Conservation (phyloP, 495 filamentous ascomycete species). For the Xylaria intraflava region DNA sequence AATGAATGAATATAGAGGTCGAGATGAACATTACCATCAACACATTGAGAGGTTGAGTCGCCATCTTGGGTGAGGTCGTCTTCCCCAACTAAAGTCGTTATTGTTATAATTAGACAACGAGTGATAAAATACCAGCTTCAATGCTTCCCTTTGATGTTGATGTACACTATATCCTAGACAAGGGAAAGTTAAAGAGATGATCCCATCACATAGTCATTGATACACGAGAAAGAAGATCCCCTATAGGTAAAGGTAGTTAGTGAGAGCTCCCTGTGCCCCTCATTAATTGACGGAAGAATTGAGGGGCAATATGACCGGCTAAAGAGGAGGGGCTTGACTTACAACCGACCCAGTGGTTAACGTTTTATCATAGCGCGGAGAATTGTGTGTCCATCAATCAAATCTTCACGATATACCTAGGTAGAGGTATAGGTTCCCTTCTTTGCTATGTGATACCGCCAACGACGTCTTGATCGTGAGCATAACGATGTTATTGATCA, state of each 20-base stretch:
- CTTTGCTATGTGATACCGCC: too few species aligned
- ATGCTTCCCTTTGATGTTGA: background rate
- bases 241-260: background rate
- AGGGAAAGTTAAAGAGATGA: too few species aligned
- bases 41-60: constrained; percentile 61
- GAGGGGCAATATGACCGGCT: constrained; percentile 25
- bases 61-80: constrained; percentile 43
- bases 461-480: too few species aligned
- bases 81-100: background rate
- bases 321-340: background rate
- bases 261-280: background rate
- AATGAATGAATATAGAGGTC: background rate
- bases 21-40: constrained; percentile 60
- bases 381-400: constrained; percentile 13
- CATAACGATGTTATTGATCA: too few species aligned
- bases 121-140: background rate
- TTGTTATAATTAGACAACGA: background rate
- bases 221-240: background rate
- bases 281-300: constrained; percentile 27
- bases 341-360: background rate
- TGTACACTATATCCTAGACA: background rate
- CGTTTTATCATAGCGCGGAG: background rate
- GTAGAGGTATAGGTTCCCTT: too few species aligned
- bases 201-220: too few species aligned
- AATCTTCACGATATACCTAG: background rate